Evolutionary conservation across 495 filamentous ascomycete genomes (phyloP), one percentile per base, ranked within the genome.

Genomic region (Eremomyces bilateralis): DNA sequence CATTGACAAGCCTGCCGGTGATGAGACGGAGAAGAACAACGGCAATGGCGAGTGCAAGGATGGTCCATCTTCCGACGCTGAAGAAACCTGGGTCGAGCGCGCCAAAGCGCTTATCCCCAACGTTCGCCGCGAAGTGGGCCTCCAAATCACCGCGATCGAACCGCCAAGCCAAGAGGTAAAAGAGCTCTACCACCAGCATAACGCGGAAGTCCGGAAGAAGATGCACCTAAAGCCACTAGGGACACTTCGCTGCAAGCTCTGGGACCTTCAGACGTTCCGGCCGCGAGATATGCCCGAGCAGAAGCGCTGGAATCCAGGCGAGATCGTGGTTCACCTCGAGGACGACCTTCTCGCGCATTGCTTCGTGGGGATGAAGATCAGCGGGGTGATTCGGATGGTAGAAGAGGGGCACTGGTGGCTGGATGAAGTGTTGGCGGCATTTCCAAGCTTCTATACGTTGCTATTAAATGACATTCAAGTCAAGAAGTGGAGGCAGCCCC

Each of bases 321-420:
- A n/a, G n/a, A n/a, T n/a, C n/a, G n/a, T n/a, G n/a, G n/a, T n/a
- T n/a, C n/a, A n/a, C n/a, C n/a, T n/a, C n/a, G n/a, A n/a, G n/a
- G 63, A 71, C 18, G 48, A 64, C 0, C 53, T 76, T 3, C 58
- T 94, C 15, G 41, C 58, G 19, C 56, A 64, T 31, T 65, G 73
- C 39, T 71, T 69, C 42, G 58, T 67, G 1, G 80, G 83, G 1
- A 71, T 92, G 72, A 92, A 90, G 56, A 49, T 94, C 12, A 60
- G 63, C 67, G 31, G 53, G 80, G 20, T 18, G 8, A 20, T 36
- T 13, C 42, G 40, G 3, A 42, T 42, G 4, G 40, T 47, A 15
- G 50, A 43, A 2, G 15, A 38, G 36, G 43, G 36, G 20, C 30
- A 48, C 45, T 57, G 64, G 43, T 67, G 63, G 42, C 62, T 82